Base-by-base conservation (phyloP, 495 filamentous ascomycete species). In the Penicillium ochrochloron region DNA sequence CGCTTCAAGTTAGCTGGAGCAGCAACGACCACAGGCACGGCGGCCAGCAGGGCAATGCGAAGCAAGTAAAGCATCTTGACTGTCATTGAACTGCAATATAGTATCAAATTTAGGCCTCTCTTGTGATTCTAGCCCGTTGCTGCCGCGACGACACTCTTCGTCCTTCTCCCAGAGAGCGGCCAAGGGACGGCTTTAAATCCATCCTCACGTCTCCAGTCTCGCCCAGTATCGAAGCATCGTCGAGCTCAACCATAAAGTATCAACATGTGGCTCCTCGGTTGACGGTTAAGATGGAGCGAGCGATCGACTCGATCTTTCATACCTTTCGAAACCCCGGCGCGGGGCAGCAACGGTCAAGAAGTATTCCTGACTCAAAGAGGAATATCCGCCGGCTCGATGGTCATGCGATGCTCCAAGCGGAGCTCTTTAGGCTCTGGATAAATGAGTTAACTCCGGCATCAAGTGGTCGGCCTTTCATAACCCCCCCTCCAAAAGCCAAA, bases 1-100 rank as follows among this genome's bases (percentile, higher is more conserved):
- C 70, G 53, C 37, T 72, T 75, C n/a, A 69, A 44, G 29, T 65
- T 57, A 1, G 67, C 66, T 7, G 73, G 68, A 4, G 60, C 65
- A 37, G 63, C 70, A 34, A 68, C 55, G 17, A 58, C 56, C 1
- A 31, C 25, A 14, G 66, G 59, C 14, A 64, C 27, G 7, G 58
- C 19, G n/a, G 51, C 12, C 48, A 70, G 42, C 3, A 62, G 27
- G 23, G 58, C n/a, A 17, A 70, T 23, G 5, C 31, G 9, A 29
- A 55, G 41, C 3, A 60, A 31, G 37, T 31, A 51, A 34, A 60
- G 56, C 70, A 70, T 70, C 1, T 44, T 53, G 44, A 34, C 9
- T 21, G n/a, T 41, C n/a, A 21, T 48, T 35, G 35, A 23, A 41
- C 17, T 34, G 33, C 37, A 44, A 37, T 17, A 56, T 10, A 60